Conservation (phyloP, 139 green algal genomes). For the Coelastrella sp. region DNA sequence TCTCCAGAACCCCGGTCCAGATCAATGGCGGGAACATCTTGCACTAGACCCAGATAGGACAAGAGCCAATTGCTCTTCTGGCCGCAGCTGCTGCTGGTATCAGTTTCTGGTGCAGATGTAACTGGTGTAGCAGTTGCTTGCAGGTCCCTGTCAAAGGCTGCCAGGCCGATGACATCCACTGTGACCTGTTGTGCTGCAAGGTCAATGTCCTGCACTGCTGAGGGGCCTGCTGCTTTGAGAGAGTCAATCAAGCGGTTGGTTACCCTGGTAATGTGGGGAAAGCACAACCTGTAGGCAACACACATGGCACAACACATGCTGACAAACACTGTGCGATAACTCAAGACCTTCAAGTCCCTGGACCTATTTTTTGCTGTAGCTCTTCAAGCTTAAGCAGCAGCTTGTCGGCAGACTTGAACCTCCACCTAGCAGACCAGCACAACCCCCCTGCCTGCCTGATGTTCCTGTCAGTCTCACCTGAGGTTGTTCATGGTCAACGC, state of each 20-base stretch:
- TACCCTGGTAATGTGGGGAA: not conserved
- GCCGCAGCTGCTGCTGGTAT: not conserved
- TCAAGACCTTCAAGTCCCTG: not conserved
- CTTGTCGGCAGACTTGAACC: not conserved
- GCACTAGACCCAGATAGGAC: not conserved
- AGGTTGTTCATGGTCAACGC: slow-evolving; percentile 44
- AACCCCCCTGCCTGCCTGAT: not conserved
- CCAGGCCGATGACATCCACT: slow-evolving; percentile 45
- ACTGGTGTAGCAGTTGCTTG: not conserved
- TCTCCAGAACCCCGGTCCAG: not conserved
- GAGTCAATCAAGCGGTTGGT: slow-evolving; percentile 13
- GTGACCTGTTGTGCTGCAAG: slow-evolving; percentile 32
- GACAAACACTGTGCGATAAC: not conserved
- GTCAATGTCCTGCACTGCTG: slow-evolving; percentile 35
- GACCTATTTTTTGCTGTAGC: too few species aligned
- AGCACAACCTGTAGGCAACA: slow-evolving; percentile 14
- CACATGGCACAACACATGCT: not conserved
- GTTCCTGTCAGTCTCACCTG: not conserved
- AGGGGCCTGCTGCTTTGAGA: not conserved
- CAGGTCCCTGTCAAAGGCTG: slow-evolving; percentile 48
- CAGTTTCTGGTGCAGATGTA: not conserved
- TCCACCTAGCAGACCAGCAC: not conserved
- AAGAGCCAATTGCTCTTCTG: not conserved
- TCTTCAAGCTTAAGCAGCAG: not conserved
- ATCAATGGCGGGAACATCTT: not conserved